Base-by-base conservation (phyloP, 306 rosid genomes). In the Betula pendula region DNA sequence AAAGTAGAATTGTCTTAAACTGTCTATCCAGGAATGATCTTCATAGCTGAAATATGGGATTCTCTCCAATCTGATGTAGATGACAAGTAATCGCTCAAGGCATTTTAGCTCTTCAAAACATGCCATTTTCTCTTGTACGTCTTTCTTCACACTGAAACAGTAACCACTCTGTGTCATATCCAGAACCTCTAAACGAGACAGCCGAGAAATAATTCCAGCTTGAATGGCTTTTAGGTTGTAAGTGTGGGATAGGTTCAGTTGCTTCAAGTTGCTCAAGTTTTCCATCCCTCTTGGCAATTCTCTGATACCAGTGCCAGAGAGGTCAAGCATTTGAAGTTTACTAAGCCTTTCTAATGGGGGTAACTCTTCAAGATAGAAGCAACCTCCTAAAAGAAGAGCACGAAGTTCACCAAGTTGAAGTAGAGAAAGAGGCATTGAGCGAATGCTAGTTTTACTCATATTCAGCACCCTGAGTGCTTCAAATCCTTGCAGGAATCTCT, bases 311-410 rank as follows among this genome's bases (percentile, higher is more conserved):
- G 77, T 78, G 31, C 29, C 45, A 40, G 65, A 48, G 2, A 78
- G 67, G 71, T 78, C 77, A 6, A 71, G 76, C 13, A 47, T 44
- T 70, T 62, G 72, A 48, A 78, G 77, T 71, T 22, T 78, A 49
- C 27, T 25, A 35, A 78, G 82, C 53, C 25, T 33, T 38, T 50
- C 72, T 1, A 78, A 19, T 19, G 77, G 17, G 9, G 72, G 72
- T 49, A 78, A 20, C 5, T 60, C 77, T 42, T 59, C 45, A 15
- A 78, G 81, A 50, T 8, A 35, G 44, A 16, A 45, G 81, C 72
- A 78, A n/a, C 20, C 22, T 16, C 13, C 7, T 22, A 78, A 70
- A 15, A 60, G 43, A 24, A 78, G 81, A 60, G 72, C 76, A 59
- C 47, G 51, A 4, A 71, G 77, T 2, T 78, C 77, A 16, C n/a